Evolutionary conservation across 352 stramenopile species (phyloP), one percentile per base, ranked within the genome.

Genomic region (Pythium insidiosum): DNA sequence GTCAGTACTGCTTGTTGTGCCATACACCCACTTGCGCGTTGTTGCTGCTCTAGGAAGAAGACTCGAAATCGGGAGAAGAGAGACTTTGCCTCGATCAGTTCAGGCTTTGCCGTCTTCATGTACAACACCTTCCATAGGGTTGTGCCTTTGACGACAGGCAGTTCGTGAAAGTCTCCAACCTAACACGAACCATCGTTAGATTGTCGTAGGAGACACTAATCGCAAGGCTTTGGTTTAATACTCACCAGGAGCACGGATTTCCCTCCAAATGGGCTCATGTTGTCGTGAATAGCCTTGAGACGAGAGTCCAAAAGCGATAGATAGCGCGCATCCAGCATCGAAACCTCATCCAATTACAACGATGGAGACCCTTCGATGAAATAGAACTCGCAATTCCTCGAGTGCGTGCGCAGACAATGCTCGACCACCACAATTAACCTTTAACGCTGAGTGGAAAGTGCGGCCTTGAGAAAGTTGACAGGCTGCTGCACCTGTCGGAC

Each of bases 341-440:
- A 56, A 5, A 50, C 40, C 11, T 56, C 48, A 33, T 50, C 48
- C n/a, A 19, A 56, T 25, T 1, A 56, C 41, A 12, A 56, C 35
- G 0, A 56, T 24, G 1, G 5, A 24, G 1, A 56, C 33, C 4
- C n/a, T 30, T 1, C 22, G 12, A n/a, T 40, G 20, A 42, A 56
- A 46, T 6, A 18, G 15, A 16, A 25, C 18, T 20, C n/a, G 16
- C 23, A 51, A 11, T 16, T 22, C 4, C 5, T 26, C 36, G 6
- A 38, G 13, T 10, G 10, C 1, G 3, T 51, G 10, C 2, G 12
- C 1, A 1, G 34, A 38, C 1, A 38, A 7, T 18, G 23, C 2
- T 21, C 30, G n/a, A 37, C 4, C 19, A 19, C 7, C 15, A 4
- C 4, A 16, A 21, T 4, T n/a, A 42, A n/a, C n/a, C 33, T 50